Conservation (phyloP, 345 rosid genomes). For the Melaleuca quinquenervia region DNA sequence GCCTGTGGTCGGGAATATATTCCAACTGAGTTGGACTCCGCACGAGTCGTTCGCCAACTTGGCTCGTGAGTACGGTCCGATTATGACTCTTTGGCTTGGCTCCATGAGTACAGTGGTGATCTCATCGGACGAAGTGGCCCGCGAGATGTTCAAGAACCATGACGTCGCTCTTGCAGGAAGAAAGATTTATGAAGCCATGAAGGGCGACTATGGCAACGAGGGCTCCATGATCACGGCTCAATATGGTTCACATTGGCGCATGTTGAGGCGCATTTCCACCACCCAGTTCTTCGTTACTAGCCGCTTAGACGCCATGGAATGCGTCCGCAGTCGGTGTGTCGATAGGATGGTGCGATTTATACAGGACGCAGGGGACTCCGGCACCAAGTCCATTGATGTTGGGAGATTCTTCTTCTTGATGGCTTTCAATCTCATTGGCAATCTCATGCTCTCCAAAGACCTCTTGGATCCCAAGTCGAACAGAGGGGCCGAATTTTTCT, state of each 20-base stretch:
- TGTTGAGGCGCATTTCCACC: conserved; percentile 53
- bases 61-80: conserved; percentile 45
- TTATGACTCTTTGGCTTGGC: conserved; percentile 70
- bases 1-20: conserved; percentile 63
- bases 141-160: conserved; percentile 68
- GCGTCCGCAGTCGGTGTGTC: conserved; percentile 37
- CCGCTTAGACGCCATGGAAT: conserved; percentile 45
- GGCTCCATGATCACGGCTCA: conserved; percentile 68
- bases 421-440: conserved; percentile 66
- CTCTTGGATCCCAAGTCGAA: conserved; percentile 47
- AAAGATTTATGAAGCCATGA: conserved; percentile 76
- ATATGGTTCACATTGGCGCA: conserved; percentile 72
- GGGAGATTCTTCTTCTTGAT: conserved; percentile 59
- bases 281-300: conserved; percentile 53
- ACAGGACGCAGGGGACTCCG: conserved; percentile 26
- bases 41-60: conserved; percentile 43
- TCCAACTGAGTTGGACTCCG: conserved; percentile 44
- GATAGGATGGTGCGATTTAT: conserved; percentile 41
- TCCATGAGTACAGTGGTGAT: conserved; percentile 64
- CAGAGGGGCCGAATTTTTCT: conserved; percentile 44
- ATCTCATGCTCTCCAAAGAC: conserved; percentile 59
- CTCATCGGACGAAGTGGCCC: conserved; percentile 53
- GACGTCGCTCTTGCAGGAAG: conserved; percentile 65
- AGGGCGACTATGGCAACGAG: conserved; percentile 34
- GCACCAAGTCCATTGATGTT: conserved; percentile 33